Evolutionary conservation across 2,329 filamentous ascomycete genomes (phyloP).

Genomic region (Coniochaeta prunicola): DNA sequence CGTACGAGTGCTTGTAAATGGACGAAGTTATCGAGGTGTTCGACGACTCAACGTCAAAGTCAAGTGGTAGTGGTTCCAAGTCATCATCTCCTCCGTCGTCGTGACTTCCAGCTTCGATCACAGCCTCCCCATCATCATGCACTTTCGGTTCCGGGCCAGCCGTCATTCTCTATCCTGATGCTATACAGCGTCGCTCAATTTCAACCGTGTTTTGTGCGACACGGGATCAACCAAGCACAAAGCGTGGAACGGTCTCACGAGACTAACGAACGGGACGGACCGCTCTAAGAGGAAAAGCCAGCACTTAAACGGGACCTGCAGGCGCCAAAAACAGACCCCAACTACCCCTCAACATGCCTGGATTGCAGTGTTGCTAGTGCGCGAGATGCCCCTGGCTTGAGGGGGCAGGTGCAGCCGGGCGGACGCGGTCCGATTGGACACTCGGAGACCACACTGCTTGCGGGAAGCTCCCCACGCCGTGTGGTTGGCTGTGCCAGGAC

Average conservation of each 20-base stretch:
- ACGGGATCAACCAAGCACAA: not conserved
- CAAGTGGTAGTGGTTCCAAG: not conserved
- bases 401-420: not conserved
- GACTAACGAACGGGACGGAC: not conserved
- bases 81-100: not conserved
- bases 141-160: not conserved
- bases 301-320: not conserved
- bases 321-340: not conserved
- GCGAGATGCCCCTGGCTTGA: not conserved
- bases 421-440: not conserved
- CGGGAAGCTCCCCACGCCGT: not conserved
- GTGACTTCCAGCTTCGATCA: not conserved
- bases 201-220: not conserved
- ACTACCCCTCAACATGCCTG: not conserved
- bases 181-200: not conserved
- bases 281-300: not conserved
- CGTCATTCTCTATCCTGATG: not conserved
- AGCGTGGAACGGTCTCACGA: not conserved
- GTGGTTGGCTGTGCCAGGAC: not conserved
- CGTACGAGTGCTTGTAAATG: not conserved
- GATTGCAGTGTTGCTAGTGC: too few species aligned
- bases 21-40: not conserved
- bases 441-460: not conserved
- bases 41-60: not conserved
- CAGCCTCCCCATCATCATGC: not conserved